A percentile compares a stretch with the other conserved stretches of the same genome.
Conservation (phyloP, 441 rosid species). For the Arabidopsis hybrid region DNA sequence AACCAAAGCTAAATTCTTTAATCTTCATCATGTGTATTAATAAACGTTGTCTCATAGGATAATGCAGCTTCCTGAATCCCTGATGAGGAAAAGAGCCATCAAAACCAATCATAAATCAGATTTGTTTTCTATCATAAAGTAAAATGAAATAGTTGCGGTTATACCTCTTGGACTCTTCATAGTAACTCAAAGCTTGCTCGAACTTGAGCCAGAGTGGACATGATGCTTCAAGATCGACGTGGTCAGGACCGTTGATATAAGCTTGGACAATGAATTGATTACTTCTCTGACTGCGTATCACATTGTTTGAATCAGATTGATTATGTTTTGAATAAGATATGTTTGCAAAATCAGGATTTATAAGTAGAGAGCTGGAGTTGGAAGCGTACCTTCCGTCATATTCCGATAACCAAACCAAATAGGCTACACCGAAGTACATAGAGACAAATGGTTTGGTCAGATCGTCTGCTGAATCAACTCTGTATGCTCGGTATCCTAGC, state of each 20-base stretch:
- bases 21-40: conserved; percentile 15
- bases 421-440: conserved; percentile 90
- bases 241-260: conserved; percentile 72
- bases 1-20: conserved; percentile 14
- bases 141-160: conserved; percentile 51
- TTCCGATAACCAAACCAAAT: conserved; percentile 77
- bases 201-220: conserved; percentile 48
- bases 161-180: conserved; percentile 46
- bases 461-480: conserved; percentile 70
- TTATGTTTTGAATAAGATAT: conserved; percentile 11
- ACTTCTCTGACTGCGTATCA: conserved; percentile 64
- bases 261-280: conserved; percentile 83
- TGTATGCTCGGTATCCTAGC: conserved; percentile 80
- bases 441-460: conserved; percentile 85
- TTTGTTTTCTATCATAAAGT: conserved; percentile 52
- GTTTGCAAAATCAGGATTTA: conserved; percentile 4
- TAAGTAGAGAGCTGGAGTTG: background rate
- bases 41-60: conserved; percentile 52
- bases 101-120: conserved; percentile 19
- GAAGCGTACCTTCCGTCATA: conserved; percentile 79
- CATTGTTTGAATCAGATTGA: background rate
- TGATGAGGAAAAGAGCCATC: conserved; percentile 38
- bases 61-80: conserved; percentile 69
- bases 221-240: conserved; percentile 64
- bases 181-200: conserved; percentile 47